phyloP scores from a whole-genome alignment of 352 stramenopile genomes.

The Phytophthora citricola region DNA sequence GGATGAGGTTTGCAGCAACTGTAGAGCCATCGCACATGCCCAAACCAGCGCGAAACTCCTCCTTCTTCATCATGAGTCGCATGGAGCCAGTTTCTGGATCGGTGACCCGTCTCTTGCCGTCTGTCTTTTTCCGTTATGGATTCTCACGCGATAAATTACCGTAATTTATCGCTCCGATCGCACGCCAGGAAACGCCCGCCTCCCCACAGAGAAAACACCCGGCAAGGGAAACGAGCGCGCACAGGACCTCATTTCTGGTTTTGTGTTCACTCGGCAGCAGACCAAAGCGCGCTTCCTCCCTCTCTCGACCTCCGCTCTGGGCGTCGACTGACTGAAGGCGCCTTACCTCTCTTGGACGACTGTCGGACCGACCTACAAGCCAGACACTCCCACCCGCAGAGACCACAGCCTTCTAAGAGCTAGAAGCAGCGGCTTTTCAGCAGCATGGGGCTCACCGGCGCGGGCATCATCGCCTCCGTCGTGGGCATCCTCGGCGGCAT shows the following conservation, averaged over 20 bases:
- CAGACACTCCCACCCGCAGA: background rate
- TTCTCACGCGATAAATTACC: constrained; percentile 36
- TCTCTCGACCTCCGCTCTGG: constrained; percentile 5
- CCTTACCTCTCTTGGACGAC: constrained; percentile 17
- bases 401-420: background rate
- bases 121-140: constrained; percentile 31
- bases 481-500: constrained; percentile 82
- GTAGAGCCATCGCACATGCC: background rate
- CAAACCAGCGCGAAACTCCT: constrained; percentile 21
- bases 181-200: constrained; percentile 34
- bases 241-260: constrained; percentile 61
- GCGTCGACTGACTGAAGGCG: constrained; percentile 25
- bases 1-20: background rate
- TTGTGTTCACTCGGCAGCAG: constrained; percentile 54
- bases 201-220: constrained; percentile 25
- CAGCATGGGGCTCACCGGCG: constrained; percentile 56
- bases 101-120: constrained; percentile 12
- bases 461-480: constrained; percentile 79
- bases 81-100: constrained; percentile 31
- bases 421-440: constrained; percentile 25
- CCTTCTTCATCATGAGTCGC: constrained; percentile 15
- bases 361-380: constrained; percentile 16
- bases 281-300: constrained; percentile 32
- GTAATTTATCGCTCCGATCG: constrained; percentile 37
- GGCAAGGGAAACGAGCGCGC: constrained; percentile 20